Conservation (phyloP, 441 rosid genomes). For the Capsella rubella region DNA sequence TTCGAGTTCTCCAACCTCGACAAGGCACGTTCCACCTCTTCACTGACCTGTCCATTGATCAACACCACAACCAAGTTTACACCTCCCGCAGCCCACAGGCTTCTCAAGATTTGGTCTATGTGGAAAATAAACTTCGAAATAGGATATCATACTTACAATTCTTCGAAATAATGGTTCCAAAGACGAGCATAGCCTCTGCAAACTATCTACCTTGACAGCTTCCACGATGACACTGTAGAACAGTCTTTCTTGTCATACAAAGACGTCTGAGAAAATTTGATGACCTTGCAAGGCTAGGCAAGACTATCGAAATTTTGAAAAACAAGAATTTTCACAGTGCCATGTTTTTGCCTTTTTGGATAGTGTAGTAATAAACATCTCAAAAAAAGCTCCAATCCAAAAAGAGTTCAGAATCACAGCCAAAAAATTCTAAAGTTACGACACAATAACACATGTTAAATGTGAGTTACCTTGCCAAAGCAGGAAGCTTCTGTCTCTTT, state of each 20-base stretch:
- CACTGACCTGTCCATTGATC: constrained; percentile 71
- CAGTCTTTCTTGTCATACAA: constrained; percentile 30
- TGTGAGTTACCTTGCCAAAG: constrained; percentile 75
- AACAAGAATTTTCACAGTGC: neutral
- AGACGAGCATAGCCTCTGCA: constrained; percentile 92
- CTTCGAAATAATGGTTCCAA: constrained; percentile 95
- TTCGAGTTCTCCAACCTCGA: constrained; percentile 69
- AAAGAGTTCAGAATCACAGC: constrained; percentile 19
- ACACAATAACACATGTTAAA: constrained; percentile 15
- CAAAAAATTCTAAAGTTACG: neutral
- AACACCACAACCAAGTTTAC: constrained; percentile 30
- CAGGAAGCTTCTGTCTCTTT: constrained; percentile 81
- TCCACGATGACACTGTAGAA: constrained; percentile 87
- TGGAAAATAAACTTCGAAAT: constrained; percentile 8
- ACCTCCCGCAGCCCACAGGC: neutral
- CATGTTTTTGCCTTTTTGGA: neutral
- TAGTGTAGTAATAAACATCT: constrained; percentile 12
- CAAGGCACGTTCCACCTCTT: constrained; percentile 95
- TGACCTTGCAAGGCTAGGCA: constrained; percentile 21
- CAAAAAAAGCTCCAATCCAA: neutral
- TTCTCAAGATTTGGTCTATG: constrained; percentile 14
- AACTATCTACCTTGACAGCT: constrained; percentile 96
- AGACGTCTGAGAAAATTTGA: constrained; percentile 34
- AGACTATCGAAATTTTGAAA: neutral
- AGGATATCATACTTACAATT: constrained; percentile 64